Base-by-base conservation (phyloP, 2,329 filamentous ascomycete species). In the Penicillium hesseltinei region DNA sequence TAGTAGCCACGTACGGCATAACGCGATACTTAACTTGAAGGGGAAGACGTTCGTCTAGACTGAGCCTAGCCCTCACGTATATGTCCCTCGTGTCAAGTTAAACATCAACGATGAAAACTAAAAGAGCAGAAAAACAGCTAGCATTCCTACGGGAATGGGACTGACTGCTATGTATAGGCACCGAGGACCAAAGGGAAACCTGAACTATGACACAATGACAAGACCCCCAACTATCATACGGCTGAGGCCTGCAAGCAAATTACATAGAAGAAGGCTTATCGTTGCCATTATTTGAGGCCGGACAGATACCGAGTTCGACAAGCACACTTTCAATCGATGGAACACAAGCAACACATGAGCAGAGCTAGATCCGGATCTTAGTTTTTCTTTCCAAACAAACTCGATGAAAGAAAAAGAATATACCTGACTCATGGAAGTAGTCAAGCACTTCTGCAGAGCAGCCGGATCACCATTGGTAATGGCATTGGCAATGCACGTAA, bases 321-420 rank as follows among this genome's bases (percentile, higher is more conserved):
- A 67, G 44, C 9, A 65, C 35, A 27, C 50, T 60, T 21, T 40
- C 44, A 5, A 65, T 6, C 3, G 15, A 8, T 1, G 65, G 60
- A 17, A 64, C 31, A 39, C 65, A 67, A 23, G 61, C 64, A 6
- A 58, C 60, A 36, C 64, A 67, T 11, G 61, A 54, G 23, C 65
- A 67, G 7, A 67, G 59, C 65, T 67, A 33, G 11, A 38, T 7
- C 7, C 15, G 4, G 36, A 31, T 27, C n/a, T 36, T 39, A 50
- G 36, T 31, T 11, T 13, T 31, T n/a, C 6, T 17, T 5, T 7
- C 8, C 15, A 39, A 25, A 9, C 5, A 19, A 33, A 21, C 5
- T 27, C 19, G 35, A 25, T 6, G 36, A 21, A 40, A 7, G 11
- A 2, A 23, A 5, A 27, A 10, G 15, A 43, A 27, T 10, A 27